Base-by-base conservation (phyloP, 768 basidiomycete species). In the Inosperma sp. region DNA sequence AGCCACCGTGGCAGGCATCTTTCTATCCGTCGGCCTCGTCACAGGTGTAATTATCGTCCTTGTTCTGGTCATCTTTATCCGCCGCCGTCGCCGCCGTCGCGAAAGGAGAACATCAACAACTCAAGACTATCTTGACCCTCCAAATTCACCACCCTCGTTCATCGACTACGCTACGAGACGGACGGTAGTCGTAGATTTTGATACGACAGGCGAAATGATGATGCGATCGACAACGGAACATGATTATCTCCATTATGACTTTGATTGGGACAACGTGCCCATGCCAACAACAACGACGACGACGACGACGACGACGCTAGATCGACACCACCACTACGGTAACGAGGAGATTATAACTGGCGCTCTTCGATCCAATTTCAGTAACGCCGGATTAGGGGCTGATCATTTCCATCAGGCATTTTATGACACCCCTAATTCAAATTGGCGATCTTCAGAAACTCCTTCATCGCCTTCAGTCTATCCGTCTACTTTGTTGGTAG, bases 1-100 rank as follows among this genome's bases (percentile, higher is more conserved):
- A 23, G 81, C 82, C 2, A 83, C 82, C 8, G 82, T 88, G 3
- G 81, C 82, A 2, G 88, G 84, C 6, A 79, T 83, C n/a, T 90
- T 91, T 64, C 73, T 85, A 6, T 81, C 74, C 9, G 75, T 84
- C 35, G 88, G 84, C 6, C 60, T 91, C 17, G 66, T 76, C 30
- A 69, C 75, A 5, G 73, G 78, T 1, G 73, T 71, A 1, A 54
- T 83, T 19, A 56, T 73, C 7, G 64, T 76, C 7, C 75, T 74
- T 7, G 55, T 75, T n/a, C 57, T 76, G 16, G 73, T 76, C 60
- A 61, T 71, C 35, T 66, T 72, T 39, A 68, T 74, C 37, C 75
- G 72, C 26, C 70, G 70, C 7, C 76, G 68, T 41, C 70, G 72
- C 34, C 46, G 17, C 17, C 76, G 73, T 25, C 70, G 69, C 12